Evolutionary conservation across 1,139 yeast species (phyloP), one percentile per base, ranked within the genome.

Genomic region (Candida tetrigidarum): DNA sequence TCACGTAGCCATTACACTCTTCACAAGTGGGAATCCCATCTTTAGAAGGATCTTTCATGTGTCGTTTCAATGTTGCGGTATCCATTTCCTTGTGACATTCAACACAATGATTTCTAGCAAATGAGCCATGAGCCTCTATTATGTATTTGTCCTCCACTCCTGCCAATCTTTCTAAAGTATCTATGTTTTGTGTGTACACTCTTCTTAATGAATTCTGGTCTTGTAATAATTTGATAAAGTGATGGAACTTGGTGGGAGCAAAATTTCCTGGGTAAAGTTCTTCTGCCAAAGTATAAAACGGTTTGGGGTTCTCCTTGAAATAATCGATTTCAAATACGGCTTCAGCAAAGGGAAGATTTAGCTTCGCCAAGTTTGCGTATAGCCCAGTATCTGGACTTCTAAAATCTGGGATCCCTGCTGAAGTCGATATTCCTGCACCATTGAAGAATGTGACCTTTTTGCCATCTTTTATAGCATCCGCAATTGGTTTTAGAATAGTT

Each of bases 41-140:
- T 50, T 67, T 66, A 16, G 54, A 53, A 4, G 56, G 50, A 30
- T 59, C 53, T 14, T 45, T 43, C 65, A 85, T 69, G 35, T 68
- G 67, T 12, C 59, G 53, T 51, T 78, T 77, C 51, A 90, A 69
- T 5, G 67, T 69, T 8, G 74, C 79, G 11, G 71, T 67, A 1
- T 75, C 60, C 79, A 84, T 84, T 47, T 77, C 83, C 20, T 63
- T 59, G 1, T 68, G 54, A 64, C 99, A 92, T 16, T 84, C 82
- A 34, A 91, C 84, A 59, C 99, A 92, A 54, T 85, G 96, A 56
- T 86, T 87, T 1, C 62, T 64, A 1, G 96, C 96, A 74, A 92
- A 93, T 1, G 96, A 89, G 0, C 98, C 99, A 65, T 92, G 98
- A 0, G 98, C 98, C 59, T 91, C 97, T 1, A 93, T 83, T 2